Evolutionary conservation across 306 rosid species (phyloP).

Genomic region (Corylus heterophylla): DNA sequence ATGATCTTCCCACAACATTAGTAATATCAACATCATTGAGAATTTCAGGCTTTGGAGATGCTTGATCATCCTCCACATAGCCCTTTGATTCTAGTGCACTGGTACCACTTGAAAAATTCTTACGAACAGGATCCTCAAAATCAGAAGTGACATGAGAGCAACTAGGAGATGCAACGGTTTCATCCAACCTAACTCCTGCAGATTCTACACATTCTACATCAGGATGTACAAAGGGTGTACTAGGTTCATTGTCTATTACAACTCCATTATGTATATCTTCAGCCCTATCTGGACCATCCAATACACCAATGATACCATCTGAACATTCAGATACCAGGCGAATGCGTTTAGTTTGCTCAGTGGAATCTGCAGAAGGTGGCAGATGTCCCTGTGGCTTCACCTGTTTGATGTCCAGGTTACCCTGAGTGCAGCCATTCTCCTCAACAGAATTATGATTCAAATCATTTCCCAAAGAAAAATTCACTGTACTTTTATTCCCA

Average conservation of each 20-base stretch:
- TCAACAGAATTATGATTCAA: slow-evolving; percentile 37
- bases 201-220: slow-evolving; percentile 43
- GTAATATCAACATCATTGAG: slow-evolving; percentile 35
- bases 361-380: slow-evolving; percentile 23
- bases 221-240: slow-evolving; percentile 39
- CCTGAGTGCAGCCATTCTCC: slow-evolving; percentile 42
- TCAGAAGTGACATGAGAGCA: slow-evolving; percentile 66
- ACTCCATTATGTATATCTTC: slow-evolving; percentile 57
- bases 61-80: slow-evolving; percentile 49
- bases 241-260: slow-evolving; percentile 50
- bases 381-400: slow-evolving; percentile 38
- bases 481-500: slow-evolving; percentile 33
- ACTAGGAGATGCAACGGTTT: slow-evolving; percentile 52
- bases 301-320: slow-evolving; percentile 42
- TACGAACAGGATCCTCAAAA: slow-evolving; percentile 53
- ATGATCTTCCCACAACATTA: slow-evolving; percentile 43
- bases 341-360: slow-evolving; percentile 30
- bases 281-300: slow-evolving; percentile 51
- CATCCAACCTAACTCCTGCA: slow-evolving; percentile 40
- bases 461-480: slow-evolving; percentile 42
- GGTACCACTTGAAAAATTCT: slow-evolving; percentile 42
- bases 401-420: slow-evolving; percentile 46
- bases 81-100: slow-evolving; percentile 40
- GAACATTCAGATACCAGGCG: slow-evolving; percentile 40
- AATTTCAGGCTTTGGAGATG: slow-evolving; percentile 45